These are phyloP conservation scores for Papiliotrema terrestris DNA, from an alignment of 1,284 basidiomycete species.

Conservation along the genomic window DNA sequence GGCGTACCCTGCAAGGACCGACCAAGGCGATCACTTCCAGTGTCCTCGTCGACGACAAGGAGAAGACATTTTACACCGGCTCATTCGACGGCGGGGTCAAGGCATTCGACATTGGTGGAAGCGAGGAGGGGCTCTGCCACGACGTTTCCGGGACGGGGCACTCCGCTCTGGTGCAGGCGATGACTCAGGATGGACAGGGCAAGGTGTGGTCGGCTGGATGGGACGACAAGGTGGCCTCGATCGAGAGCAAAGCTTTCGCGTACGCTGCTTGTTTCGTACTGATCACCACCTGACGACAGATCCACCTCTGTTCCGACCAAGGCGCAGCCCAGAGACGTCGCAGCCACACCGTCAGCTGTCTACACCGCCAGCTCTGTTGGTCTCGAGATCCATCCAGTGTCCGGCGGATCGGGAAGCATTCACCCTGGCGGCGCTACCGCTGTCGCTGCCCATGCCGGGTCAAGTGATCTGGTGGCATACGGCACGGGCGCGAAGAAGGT, in stretches of 20 bases:
- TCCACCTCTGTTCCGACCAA: slow-evolving; percentile 47
- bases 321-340: slow-evolving; percentile 71
- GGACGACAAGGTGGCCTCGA: slow-evolving; percentile 69
- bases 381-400: slow-evolving; percentile 57
- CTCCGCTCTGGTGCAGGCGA: slow-evolving; percentile 64
- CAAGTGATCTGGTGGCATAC: slow-evolving; percentile 37
- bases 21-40: slow-evolving; percentile 74
- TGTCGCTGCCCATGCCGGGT: slow-evolving; percentile 31
- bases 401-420: slow-evolving; percentile 10
- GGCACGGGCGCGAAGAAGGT: slow-evolving; percentile 57
- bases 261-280: slow-evolving; percentile 47
- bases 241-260: slow-evolving; percentile 56
- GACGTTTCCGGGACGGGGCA: slow-evolving; percentile 65
- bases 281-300: slow-evolving; percentile 9
- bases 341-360: slow-evolving; percentile 58
- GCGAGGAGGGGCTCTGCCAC: slow-evolving; percentile 51
- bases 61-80: slow-evolving; percentile 69
- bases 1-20: slow-evolving; percentile 64
- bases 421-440: slow-evolving; percentile 26
- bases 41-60: slow-evolving; percentile 44
- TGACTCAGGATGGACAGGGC: slow-evolving; percentile 53
- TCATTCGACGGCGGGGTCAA: slow-evolving; percentile 78
- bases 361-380: slow-evolving; percentile 66
- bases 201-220: slow-evolving; percentile 67
- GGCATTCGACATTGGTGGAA: slow-evolving; percentile 52